These are phyloP conservation scores for Metahyphopichia silvanorum DNA, from an alignment of 805 yeast genomes.

Conservation along the genomic window DNA sequence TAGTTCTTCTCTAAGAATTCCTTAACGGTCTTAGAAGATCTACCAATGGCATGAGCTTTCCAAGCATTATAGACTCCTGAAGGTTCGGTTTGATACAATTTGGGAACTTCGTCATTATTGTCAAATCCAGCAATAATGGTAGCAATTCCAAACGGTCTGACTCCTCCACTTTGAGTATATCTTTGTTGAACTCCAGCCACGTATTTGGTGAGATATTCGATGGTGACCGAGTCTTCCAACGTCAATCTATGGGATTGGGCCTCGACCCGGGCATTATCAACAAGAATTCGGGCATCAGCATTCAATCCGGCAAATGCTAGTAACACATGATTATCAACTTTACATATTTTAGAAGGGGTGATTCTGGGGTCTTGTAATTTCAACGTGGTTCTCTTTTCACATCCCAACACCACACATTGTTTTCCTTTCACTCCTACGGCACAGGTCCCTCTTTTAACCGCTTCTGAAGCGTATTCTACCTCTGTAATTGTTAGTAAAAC, in stretches of 20 bases:
- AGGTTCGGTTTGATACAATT: constrained; percentile 92
- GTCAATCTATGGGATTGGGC: constrained; percentile 93
- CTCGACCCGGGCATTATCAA: constrained; percentile 93
- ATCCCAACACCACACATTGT: constrained; percentile 86
- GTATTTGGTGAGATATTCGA: constrained; percentile 88
- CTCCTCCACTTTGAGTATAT: constrained; percentile 98
- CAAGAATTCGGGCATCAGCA: constrained; percentile 95
- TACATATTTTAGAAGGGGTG: constrained; percentile 91
- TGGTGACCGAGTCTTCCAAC: constrained; percentile 89
- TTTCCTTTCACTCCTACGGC: constrained; percentile 96
- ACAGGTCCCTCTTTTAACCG: constrained; percentile 97
- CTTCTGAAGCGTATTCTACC: constrained; percentile 96
- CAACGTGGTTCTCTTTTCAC: constrained; percentile 93
- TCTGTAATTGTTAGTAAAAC: constrained; percentile 44
- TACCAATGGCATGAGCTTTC: constrained; percentile 97
- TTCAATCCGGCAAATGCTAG: constrained; percentile 95
- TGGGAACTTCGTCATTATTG: constrained; percentile 75
- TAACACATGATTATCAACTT: constrained; percentile 84
- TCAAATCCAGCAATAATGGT: constrained; percentile 96
- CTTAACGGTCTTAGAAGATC: constrained; percentile 90
- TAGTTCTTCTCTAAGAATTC: constrained; percentile 93
- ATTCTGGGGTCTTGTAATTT: constrained; percentile 95
- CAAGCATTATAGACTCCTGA: constrained; percentile 96
- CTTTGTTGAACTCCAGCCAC: constrained; percentile 98
- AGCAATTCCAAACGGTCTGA: constrained; percentile 95